Percentiles rank a stretch among this genome's conserved stretches.
These are phyloP conservation scores for Zoysia matrella DNA, from an alignment of 202 grass and related monocot species.

Conservation along the genomic window DNA sequence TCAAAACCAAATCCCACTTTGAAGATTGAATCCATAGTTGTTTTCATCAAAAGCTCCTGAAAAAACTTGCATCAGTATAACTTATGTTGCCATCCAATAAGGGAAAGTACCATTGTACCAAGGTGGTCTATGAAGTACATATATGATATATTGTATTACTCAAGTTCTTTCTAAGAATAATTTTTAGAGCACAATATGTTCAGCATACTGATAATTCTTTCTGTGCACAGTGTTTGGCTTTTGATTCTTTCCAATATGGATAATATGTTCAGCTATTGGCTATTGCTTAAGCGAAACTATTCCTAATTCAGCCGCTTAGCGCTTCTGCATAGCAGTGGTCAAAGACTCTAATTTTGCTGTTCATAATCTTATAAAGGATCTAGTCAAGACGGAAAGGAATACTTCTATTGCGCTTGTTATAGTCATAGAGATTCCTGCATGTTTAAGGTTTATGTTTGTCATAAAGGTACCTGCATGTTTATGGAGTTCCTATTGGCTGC, in stretches of 20 bases:
- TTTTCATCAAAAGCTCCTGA: conserved; percentile 64
- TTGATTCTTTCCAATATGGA: not conserved
- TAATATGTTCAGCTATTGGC: not conserved
- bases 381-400: not conserved
- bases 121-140: not conserved
- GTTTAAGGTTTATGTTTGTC: not conserved
- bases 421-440: conserved; percentile 5
- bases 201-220: not conserved
- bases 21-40: conserved; percentile 73
- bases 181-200: not conserved
- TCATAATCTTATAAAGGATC: not conserved
- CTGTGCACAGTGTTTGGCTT: not conserved
- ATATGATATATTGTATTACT: not conserved
- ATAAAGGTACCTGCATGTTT: conserved; percentile 41
- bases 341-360: not conserved
- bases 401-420: not conserved
- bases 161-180: not conserved
- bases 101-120: not conserved
- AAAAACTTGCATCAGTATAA: not conserved
- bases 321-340: not conserved
- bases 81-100: not conserved
- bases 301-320: not conserved
- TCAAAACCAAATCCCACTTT: conserved; percentile 68
- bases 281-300: not conserved
- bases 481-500: conserved; percentile 21